Percentiles rank a stretch among this genome's conserved stretches.
Conservation (phyloP, 2,329 filamentous ascomycete species). For the Westerdykella aurantiaca region DNA sequence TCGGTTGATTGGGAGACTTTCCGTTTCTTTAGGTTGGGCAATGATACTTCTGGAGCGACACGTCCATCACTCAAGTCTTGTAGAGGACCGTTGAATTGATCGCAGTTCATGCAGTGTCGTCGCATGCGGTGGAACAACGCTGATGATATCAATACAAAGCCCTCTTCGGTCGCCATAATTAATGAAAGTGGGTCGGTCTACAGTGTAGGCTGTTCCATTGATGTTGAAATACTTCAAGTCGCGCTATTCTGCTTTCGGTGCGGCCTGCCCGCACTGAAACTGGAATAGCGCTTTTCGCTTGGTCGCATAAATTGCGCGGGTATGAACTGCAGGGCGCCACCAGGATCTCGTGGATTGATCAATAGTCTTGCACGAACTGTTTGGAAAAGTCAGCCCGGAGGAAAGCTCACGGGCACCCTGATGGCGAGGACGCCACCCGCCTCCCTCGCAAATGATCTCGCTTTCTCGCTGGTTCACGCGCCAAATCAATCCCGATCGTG, state of each 20-base stretch:
- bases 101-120: not conserved
- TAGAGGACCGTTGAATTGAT: not conserved
- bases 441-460: not conserved
- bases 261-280: not conserved
- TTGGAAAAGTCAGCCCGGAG: too few relatives aligned
- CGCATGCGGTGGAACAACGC: not conserved
- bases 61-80: not conserved
- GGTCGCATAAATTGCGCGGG: not conserved
- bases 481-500: not conserved
- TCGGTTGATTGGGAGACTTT: not conserved
- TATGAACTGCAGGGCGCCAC: not conserved
- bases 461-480: not conserved
- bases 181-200: not conserved
- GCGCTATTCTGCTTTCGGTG: not conserved
- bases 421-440: not conserved
- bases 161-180: not conserved
- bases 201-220: not conserved
- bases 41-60: not conserved
- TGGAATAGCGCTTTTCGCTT: not conserved
- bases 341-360: not conserved
- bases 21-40: not conserved
- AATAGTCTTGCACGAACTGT: too few relatives aligned
- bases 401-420: not conserved
- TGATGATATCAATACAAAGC: not conserved
- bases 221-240: constrained; percentile 1